Base-by-base conservation (phyloP, 768 basidiomycete species). In the Collybia sordida region DNA sequence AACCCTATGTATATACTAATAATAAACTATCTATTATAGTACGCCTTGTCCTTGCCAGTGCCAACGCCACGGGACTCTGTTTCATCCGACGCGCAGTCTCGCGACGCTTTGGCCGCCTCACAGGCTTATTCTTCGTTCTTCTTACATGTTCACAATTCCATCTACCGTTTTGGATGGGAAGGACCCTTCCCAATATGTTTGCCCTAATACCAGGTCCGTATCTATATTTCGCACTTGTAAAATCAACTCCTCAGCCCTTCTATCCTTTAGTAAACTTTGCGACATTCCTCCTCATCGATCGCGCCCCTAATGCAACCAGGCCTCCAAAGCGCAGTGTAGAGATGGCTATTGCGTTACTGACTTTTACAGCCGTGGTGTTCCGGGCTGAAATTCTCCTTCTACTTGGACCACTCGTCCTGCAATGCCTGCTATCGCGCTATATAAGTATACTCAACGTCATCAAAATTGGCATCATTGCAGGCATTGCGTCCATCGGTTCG, bases 181-280 rank as follows among this genome's bases (percentile, higher is more conserved):
- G 97, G 47, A 97, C 96, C 0, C 67, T 98, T 6, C 96, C 97
- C 1, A 99, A 98, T 64, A 96, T 93, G 85, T 85, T 94, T 53
- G 93, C 93, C 3, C 69, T 94, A 15, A 72, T 88, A 2, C 82
- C 86, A 39, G 90, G 93, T 95, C 54, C 19, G 69, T 55, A n/a
- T n/a, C 35, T 36, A 19, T 40, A 25, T 15, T 45, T 1, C 18
- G 36, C 6, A 38, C 17, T 39, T 6, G 38, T 18, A 3, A 31
- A 12, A 12, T 31, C 11, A 12, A 31, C 14, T 31, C 31, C 3
- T 14, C 9, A 31, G 14, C 31, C n/a, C n/a, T 12, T 53, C 45
- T 12, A 12, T 1, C 39, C 35, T 9, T 42, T 44, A 87, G 89
- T 88, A 22, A 90, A 85, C 50, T 15, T 85, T 17, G 74, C 85